A percentile compares a stretch with the other conserved stretches of the same genome.
These are phyloP conservation scores for Paxillus involutus DNA, from an alignment of 768 basidiomycete genomes.

Conservation along the genomic window DNA sequence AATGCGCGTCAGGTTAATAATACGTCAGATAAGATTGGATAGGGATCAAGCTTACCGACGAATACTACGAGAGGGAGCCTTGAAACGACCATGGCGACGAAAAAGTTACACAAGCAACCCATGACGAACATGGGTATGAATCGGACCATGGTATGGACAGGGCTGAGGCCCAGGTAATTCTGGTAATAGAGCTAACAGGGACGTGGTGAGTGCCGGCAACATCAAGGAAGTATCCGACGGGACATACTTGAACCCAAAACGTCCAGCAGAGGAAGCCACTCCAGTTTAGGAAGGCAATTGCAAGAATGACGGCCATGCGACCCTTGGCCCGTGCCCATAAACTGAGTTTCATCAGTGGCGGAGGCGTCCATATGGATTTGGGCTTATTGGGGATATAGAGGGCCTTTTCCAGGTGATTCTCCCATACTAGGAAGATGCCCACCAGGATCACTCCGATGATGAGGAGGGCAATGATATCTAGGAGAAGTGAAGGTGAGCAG, in stretches of 20 bases:
- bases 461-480: conserved; percentile 73
- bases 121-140: conserved; percentile 71
- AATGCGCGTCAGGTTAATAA: neutral
- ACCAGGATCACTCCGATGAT: conserved; percentile 60
- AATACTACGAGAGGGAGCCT: conserved; percentile 57
- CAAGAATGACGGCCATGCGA: conserved; percentile 58
- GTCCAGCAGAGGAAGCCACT: conserved; percentile 54
- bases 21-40: neutral
- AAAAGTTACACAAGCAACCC: conserved; percentile 61
- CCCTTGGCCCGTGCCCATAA: conserved; percentile 66
- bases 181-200: conserved; percentile 66
- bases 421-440: conserved; percentile 62
- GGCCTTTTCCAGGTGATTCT: conserved; percentile 53
- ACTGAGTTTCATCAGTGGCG: conserved; percentile 63
- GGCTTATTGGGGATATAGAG: conserved; percentile 10
- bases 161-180: conserved; percentile 51
- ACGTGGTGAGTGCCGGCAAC: conserved; percentile 7
- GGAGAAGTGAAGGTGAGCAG: conserved; percentile 1
- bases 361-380: conserved; percentile 39
- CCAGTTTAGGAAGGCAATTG: conserved; percentile 66
- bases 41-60: conserved; percentile 41
- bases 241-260: conserved; percentile 47
- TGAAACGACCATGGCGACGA: conserved; percentile 60
- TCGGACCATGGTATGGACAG: conserved; percentile 62
- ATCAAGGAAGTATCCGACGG: conserved; percentile 17